Base-by-base conservation (phyloP, 768 basidiomycete species). In the Serendipita vermifera region DNA sequence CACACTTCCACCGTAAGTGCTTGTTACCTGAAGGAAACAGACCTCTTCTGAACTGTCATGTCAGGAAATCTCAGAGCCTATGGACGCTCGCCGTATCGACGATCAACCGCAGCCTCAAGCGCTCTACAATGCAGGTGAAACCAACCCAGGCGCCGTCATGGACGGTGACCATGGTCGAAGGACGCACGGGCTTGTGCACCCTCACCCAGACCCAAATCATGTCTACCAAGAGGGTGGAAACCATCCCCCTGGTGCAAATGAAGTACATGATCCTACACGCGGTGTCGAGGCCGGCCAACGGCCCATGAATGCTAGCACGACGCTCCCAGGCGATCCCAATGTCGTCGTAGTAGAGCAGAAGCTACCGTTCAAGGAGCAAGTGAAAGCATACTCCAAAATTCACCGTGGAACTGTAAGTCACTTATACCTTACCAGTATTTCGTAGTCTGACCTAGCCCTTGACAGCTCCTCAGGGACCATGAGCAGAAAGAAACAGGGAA, bases 361-460 rank as follows among this genome's bases (percentile, higher is more conserved):
- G 15, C 46, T 51, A 15, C 46, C 46, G 17, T 51, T 51, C 46
- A 51, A 51, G 29, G 46, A 51, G 5, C 46, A 51, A 31, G 46
- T 51, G 9, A 20, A 29, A 15, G 46, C 46, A 15, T 51, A 51
- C n/a, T n/a, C 31, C 22, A 15, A 51, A 31, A 29, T 51, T 29
- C 46, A 51, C 27, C 46, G 46, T 26, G 46, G 46, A 22, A 51
- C 46, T 20, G 46, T 51, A 15, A 51, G 46, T 31, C 17, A n/a
- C n/a, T n/a, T 38, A 17, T 38, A 11, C 17, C 36, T 38, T 38
- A 38, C 36, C 36, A 38, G n/a, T 38, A 38, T 41, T 5, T 41
- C 39, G 5, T 5, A n/a, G 5, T n/a, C n/a, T n/a, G n/a, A n/a
- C n/a, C n/a, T n/a, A n/a, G n/a, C n/a, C n/a, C n/a, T n/a, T n/a